A percentile compares a stretch with the other conserved stretches of the same genome.
These are phyloP conservation scores for Nakazawaea holstii DNA, from an alignment of 805 yeast species.

Conservation along the genomic window DNA sequence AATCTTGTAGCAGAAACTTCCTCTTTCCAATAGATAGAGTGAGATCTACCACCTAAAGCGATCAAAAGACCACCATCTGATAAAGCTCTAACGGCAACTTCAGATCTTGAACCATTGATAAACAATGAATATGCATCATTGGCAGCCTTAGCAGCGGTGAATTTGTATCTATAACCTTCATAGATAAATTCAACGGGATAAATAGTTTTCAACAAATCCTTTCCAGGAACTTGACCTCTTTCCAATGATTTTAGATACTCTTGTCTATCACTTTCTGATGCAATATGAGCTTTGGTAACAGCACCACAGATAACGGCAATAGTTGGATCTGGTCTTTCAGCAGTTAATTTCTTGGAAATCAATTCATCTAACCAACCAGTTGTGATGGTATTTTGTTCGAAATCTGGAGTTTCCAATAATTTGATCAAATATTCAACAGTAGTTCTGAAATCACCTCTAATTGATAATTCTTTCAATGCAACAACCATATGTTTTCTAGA, in stretches of 20 bases:
- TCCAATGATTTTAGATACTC: constrained; percentile 76
- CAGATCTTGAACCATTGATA: constrained; percentile 88
- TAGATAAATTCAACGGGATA: constrained; percentile 93
- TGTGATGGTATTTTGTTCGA: constrained; percentile 93
- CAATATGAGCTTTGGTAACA: constrained; percentile 87
- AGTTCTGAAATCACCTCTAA: constrained; percentile 97
- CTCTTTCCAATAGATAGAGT: constrained; percentile 95
- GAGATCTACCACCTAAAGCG: constrained; percentile 88
- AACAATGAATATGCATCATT: constrained; percentile 80
- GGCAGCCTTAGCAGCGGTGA: constrained; percentile 93
- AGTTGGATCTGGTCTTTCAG: constrained; percentile 91
- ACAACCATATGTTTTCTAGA: constrained; percentile 99
- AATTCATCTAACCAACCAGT: constrained; percentile 99
- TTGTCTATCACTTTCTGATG: constrained; percentile 61
- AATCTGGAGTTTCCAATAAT: constrained; percentile 91
- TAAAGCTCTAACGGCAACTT: constrained; percentile 80
- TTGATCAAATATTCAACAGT: constrained; percentile 96
- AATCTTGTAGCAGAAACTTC: constrained; percentile 93
- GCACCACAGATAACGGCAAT: constrained; percentile 97
- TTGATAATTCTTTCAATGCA: constrained; percentile 91
- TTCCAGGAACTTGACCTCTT: constrained; percentile 92
- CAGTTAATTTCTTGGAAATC: constrained; percentile 87
- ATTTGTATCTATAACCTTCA: constrained; percentile 88
- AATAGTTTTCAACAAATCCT: constrained; percentile 74
- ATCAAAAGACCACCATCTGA: constrained; percentile 93